phyloP scores from a whole-genome alignment of 1,139 yeast species.

The Candida labiduridarum region DNA sequence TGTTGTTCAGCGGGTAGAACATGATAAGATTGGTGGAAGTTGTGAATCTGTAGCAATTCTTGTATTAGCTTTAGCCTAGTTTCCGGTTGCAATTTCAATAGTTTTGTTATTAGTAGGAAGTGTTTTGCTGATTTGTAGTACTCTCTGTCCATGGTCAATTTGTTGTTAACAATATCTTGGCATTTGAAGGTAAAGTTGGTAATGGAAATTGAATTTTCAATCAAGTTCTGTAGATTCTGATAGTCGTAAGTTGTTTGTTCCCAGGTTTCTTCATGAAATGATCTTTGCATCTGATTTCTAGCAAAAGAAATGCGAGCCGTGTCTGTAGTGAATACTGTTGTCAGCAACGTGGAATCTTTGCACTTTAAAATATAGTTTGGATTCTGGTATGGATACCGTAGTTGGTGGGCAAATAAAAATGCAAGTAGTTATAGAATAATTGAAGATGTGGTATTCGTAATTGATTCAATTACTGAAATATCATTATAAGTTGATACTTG shows the following conservation, averaged over 20 bases:
- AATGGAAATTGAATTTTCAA: conserved; percentile 6
- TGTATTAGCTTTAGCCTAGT: conserved; percentile 6
- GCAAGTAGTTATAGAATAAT: neutral
- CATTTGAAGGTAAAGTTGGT: conserved; percentile 8
- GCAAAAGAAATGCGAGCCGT: neutral
- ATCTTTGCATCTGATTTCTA: conserved; percentile 1
- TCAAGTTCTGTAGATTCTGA: conserved; percentile 1
- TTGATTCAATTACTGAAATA: neutral
- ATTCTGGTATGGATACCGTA: neutral
- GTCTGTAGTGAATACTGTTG: neutral
- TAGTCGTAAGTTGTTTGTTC: conserved; percentile 3
- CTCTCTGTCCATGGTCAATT: conserved; percentile 8
- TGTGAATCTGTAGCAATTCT: conserved; percentile 1
- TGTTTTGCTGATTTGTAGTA: conserved; percentile 9
- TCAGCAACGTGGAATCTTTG: neutral
- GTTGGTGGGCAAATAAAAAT: neutral
- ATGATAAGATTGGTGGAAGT: conserved; percentile 28
- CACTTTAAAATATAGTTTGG: neutral
- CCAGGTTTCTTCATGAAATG: conserved; percentile 4
- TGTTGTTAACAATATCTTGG: conserved; percentile 10
- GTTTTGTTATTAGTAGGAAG: conserved; percentile 10
- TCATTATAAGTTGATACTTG: neutral
- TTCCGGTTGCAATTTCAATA: conserved; percentile 6
- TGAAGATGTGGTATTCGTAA: neutral
- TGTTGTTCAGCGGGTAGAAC: conserved; percentile 40